phyloP scores from a whole-genome alignment of 805 yeast genomes.

The Priceomyces castillae region DNA sequence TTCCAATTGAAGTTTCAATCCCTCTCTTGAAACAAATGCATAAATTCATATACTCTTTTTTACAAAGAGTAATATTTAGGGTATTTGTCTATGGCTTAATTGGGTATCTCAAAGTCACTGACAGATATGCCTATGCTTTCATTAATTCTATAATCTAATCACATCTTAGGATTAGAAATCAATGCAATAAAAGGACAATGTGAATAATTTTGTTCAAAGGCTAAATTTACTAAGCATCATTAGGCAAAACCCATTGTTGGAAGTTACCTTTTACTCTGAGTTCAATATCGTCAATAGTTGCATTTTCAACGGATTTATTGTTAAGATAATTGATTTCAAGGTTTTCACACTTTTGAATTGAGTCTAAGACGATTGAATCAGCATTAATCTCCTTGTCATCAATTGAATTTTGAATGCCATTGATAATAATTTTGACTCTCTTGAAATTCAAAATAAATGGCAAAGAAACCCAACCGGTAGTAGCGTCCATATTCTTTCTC shows the following conservation, averaged over 20 bases:
- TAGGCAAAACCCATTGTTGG: conserved; percentile 64
- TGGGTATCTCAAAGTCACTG: neutral
- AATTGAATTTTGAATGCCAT: conserved; percentile 35
- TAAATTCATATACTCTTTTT: conserved; percentile 1
- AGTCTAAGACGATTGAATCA: conserved; percentile 44
- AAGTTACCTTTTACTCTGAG: conserved; percentile 60
- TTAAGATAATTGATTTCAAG: conserved; percentile 45
- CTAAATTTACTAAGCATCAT: conserved; percentile 3
- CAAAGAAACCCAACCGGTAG: conserved; percentile 66
- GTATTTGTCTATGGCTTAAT: neutral
- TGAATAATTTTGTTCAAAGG: neutral
- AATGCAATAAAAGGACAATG: conserved; percentile 6
- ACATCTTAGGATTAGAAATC: conserved; percentile 3
- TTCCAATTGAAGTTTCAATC: conserved; percentile 1
- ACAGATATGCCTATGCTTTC: conserved; percentile 7
- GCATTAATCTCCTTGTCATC: conserved; percentile 25
- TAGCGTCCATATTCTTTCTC: conserved; percentile 74
- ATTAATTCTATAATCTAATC: conserved; percentile 8
- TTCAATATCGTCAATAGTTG: conserved; percentile 46
- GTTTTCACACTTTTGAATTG: conserved; percentile 52
- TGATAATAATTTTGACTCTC: conserved; percentile 61
- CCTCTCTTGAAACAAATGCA: conserved; percentile 2
- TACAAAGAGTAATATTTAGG: neutral
- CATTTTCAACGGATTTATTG: conserved; percentile 25
- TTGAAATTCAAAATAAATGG: conserved; percentile 64